These are phyloP conservation scores for Scolecobasidium constrictum DNA, from an alignment of 2,329 filamentous ascomycete species.

Conservation along the genomic window DNA sequence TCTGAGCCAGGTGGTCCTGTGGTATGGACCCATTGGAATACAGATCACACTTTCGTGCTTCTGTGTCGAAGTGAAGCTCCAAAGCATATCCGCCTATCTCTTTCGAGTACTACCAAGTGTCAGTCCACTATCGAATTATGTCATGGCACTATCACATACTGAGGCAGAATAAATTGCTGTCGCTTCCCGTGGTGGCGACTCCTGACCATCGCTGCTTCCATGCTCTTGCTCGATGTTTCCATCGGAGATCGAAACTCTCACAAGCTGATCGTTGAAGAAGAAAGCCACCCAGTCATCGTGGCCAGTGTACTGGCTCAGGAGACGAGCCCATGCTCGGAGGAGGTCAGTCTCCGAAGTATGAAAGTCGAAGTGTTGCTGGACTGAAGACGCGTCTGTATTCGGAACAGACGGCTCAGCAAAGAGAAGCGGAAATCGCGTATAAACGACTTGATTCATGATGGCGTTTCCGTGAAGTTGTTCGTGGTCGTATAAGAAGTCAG, in stretches of 20 bases:
- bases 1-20: background rate
- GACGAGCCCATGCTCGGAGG: slow-evolving; percentile 11
- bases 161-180: slow-evolving; percentile 1
- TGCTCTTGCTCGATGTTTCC: background rate
- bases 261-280: slow-evolving; percentile 8
- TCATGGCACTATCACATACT: background rate
- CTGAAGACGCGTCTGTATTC: background rate
- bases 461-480: too few species aligned
- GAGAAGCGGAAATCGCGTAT: background rate
- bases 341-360: slow-evolving; percentile 10
- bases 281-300: slow-evolving; percentile 11
- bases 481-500: too few species aligned
- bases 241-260: background rate
- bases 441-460: too few species aligned
- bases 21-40: background rate
- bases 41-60: background rate
- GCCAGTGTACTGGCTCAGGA: slow-evolving; percentile 12
- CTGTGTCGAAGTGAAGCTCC: background rate
- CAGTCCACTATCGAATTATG: background rate
- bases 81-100: background rate
- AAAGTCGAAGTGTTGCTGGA: background rate
- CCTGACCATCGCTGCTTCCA: background rate
- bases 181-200: background rate
- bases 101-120: background rate
- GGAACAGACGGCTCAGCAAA: background rate